Conservation (phyloP, 2,329 filamentous ascomycete species). For the Magnaporthiopsis incrustans region DNA sequence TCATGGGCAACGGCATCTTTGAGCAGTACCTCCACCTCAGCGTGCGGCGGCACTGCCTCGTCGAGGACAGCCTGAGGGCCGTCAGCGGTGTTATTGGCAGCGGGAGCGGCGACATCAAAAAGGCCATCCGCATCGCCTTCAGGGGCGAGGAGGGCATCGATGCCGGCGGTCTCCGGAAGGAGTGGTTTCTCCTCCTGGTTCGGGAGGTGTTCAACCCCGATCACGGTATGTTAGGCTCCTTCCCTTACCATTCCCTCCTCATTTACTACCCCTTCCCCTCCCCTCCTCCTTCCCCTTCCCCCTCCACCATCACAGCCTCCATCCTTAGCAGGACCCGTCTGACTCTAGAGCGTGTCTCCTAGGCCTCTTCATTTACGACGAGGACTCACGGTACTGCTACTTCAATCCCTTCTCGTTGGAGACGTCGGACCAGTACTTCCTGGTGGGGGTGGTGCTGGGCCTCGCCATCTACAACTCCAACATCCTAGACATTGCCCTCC, state of each 20-base stretch:
- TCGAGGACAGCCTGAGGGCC: conserved; percentile 77
- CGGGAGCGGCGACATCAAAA: conserved; percentile 80
- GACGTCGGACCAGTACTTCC: conserved; percentile 83
- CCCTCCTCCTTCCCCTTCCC: background rate
- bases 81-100: conserved; percentile 81
- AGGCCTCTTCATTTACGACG: conserved; percentile 91
- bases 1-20: conserved; percentile 64
- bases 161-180: conserved; percentile 80
- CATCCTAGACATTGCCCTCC: conserved; percentile 80
- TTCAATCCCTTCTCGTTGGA: conserved; percentile 89
- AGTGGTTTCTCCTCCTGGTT: conserved; percentile 87
- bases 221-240: conserved; percentile 73
- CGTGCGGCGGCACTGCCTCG: conserved; percentile 75
- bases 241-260: too few species aligned
- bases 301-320: background rate
- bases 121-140: conserved; percentile 79
- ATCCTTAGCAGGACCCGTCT: background rate
- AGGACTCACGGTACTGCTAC: conserved; percentile 84
- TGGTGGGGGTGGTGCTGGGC: conserved; percentile 80
- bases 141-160: conserved; percentile 85
- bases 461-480: conserved; percentile 93
- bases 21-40: conserved; percentile 69
- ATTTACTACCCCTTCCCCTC: too few species aligned
- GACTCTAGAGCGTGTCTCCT: background rate
- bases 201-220: conserved; percentile 87